phyloP scores from a whole-genome alignment of 2,329 filamentous ascomycete species.

The Fusarium euwallaceae region DNA sequence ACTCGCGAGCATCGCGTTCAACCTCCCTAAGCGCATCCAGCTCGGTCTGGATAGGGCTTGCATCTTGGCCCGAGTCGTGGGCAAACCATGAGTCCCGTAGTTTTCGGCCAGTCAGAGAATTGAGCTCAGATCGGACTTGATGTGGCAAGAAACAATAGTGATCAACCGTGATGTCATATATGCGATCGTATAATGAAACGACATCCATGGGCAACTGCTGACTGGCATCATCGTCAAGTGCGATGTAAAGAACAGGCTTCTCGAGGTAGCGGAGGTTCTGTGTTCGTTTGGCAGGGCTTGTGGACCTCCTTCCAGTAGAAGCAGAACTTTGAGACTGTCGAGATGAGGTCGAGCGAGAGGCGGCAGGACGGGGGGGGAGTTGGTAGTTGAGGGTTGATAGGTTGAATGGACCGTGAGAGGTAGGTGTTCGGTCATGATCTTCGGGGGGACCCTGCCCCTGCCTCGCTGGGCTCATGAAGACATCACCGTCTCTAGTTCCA shows the following conservation, averaged over 20 bases:
- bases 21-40: not conserved
- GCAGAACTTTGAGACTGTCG: not conserved
- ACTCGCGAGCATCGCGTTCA: not conserved
- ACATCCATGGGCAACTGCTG: not conserved
- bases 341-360: not conserved
- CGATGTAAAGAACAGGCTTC: not conserved
- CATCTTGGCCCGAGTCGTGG: not conserved
- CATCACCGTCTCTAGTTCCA: not conserved
- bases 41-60: not conserved
- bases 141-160: not conserved
- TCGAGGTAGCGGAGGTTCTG: not conserved
- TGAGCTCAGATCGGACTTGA: not conserved
- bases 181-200: not conserved
- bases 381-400: not conserved
- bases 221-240: not conserved
- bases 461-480: not conserved
- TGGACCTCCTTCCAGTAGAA: not conserved
- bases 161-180: not conserved
- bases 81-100: not conserved
- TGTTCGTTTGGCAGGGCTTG: not conserved
- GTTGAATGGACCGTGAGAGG: not conserved
- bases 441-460: not conserved
- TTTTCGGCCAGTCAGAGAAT: not conserved
- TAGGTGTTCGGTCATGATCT: not conserved
- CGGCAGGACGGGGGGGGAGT: not conserved